phyloP scores from a whole-genome alignment of 2,329 filamentous ascomycete species.

The Magnaporthiopsis incrustans region DNA sequence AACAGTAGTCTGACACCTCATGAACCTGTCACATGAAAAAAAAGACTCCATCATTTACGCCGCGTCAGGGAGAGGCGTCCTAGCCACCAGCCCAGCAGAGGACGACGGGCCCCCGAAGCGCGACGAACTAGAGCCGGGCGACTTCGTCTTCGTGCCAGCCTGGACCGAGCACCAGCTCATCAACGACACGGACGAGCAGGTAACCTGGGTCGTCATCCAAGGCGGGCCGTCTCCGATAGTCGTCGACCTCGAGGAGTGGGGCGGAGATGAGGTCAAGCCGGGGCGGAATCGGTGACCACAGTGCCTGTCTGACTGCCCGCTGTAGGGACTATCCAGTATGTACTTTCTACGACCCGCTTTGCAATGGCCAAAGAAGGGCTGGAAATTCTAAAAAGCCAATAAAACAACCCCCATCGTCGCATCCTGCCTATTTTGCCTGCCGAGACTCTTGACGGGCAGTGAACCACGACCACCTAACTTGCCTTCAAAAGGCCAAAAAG shows the following conservation, averaged over 20 bases:
- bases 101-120: slow-evolving; percentile 43
- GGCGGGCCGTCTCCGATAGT: slow-evolving; percentile 54
- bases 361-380: background rate
- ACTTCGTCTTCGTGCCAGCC: slow-evolving; percentile 63
- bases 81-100: slow-evolving; percentile 45
- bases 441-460: background rate
- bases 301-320: background rate
- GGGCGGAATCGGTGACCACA: background rate
- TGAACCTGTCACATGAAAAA: background rate
- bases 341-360: background rate
- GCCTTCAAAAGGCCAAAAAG: background rate
- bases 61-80: slow-evolving; percentile 49
- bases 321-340: too few relatives aligned
- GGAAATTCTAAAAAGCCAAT: background rate
- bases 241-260: slow-evolving; percentile 56
- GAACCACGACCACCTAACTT: background rate
- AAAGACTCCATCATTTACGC: slow-evolving; percentile 62
- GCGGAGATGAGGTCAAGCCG: slow-evolving; percentile 30
- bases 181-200: slow-evolving; percentile 53
- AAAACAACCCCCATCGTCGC: background rate
- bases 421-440: background rate
- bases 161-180: slow-evolving; percentile 64
- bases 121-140: slow-evolving; percentile 51
- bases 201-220: slow-evolving; percentile 59
- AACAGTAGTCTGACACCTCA: slow-evolving; percentile 8